Base-by-base conservation (phyloP, 1,284 basidiomycete genomes). In the Ceratobasidium sp. region DNA sequence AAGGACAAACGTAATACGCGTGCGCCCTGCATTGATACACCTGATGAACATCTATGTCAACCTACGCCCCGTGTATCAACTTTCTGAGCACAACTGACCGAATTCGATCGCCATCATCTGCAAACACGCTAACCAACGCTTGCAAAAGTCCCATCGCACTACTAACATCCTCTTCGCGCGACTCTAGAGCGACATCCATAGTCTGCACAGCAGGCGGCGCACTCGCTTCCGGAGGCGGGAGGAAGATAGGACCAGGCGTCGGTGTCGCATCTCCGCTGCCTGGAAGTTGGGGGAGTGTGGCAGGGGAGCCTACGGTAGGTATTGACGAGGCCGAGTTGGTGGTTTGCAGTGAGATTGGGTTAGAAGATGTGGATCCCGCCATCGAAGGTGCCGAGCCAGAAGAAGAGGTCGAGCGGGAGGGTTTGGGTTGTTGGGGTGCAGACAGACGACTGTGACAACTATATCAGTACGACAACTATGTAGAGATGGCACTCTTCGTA, bases 111-210 rank as follows among this genome's bases (percentile, higher is more conserved):
- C 89, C 86, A 59, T 95, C 90, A 76, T 94, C 91, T 57, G 94
- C 85, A 79, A 96, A 94, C 71, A 97, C 91, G 12, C 96, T 96
- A 62, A 99, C 91, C 8, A 99, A 85, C 1, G 97, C 96, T 80
- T 98, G 97, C 81, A 97, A 93, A 48, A 99, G 89, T 28, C 95
- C 97, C 78, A 97, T 92, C 28, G 90, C 89, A 12, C 92, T 91
- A 3, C 93, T 91, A 60, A 91, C 84, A 74, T 87, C 86, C 74
- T 92, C 83, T 28, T 82, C 80, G 30, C 80, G 77, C 21, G 58
- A 62, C 52, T 53, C 70, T 3, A 14, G 16, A 6, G 32, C 12
- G 18, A 45, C 39, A 4, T 60, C 58, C 23, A 45, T 12, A 21
- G 21, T 34, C 21, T 41, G 58, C 41, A 34, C 30, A 23, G 39